Percentiles rank a stretch among this genome's conserved stretches.
Conservation (phyloP, 768 basidiomycete species). For the Mycena venus region DNA sequence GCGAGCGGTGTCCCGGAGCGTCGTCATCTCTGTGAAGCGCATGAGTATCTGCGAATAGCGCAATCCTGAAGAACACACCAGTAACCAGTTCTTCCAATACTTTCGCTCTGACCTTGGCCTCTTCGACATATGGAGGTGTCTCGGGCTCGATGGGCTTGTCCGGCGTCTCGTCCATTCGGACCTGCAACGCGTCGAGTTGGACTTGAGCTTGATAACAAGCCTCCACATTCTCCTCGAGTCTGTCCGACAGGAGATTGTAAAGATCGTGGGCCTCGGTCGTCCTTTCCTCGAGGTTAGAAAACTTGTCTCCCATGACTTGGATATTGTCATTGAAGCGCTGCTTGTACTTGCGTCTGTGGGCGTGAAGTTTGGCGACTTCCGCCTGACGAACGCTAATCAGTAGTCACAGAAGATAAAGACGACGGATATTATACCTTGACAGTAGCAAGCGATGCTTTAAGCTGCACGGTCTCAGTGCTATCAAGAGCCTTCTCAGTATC, state of each 20-base stretch:
- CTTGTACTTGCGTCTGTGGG: constrained; percentile 56
- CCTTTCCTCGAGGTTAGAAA: constrained; percentile 55
- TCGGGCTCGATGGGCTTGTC: constrained; percentile 15
- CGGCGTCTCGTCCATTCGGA: constrained; percentile 36
- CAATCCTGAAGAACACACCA: constrained; percentile 48
- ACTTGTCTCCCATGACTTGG: constrained; percentile 53
- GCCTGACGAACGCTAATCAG: constrained; percentile 37
- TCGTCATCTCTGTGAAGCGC: constrained; percentile 56
- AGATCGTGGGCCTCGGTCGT: constrained; percentile 54
- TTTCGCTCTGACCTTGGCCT: constrained; percentile 46
- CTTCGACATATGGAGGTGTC: constrained; percentile 33
- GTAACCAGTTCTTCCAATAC: constrained; percentile 55
- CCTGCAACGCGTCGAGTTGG: constrained; percentile 55
- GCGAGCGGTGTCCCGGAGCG: constrained; percentile 56
- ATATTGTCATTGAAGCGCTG: constrained; percentile 57
- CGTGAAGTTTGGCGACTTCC: constrained; percentile 55
- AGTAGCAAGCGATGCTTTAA: constrained; percentile 27
- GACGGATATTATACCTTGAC: constrained; percentile 29
- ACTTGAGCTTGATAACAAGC: constrained; percentile 42
- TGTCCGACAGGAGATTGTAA: constrained; percentile 50
- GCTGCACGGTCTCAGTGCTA: constrained; percentile 18
- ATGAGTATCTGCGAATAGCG: constrained; percentile 2
- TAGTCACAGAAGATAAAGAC: not conserved
- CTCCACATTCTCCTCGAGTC: constrained; percentile 49
- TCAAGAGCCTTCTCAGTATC: constrained; percentile 13